These are phyloP conservation scores for Athelia psychrophila DNA, from an alignment of 1,284 basidiomycete species.

Conservation along the genomic window DNA sequence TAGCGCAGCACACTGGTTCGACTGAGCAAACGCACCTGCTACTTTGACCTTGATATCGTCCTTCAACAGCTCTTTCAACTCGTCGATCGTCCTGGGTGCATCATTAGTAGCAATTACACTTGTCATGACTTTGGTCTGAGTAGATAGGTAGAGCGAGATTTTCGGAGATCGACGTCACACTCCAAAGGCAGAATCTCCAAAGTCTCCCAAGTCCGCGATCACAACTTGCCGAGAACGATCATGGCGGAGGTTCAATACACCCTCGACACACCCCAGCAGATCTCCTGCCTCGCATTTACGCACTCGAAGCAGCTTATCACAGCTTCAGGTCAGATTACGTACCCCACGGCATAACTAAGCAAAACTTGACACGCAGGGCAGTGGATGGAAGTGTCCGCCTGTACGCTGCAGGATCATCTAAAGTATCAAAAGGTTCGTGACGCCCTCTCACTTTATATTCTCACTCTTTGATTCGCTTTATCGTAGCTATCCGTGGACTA, in stretches of 20 bases:
- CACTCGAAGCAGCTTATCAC: not conserved
- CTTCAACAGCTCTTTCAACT: conserved; percentile 55
- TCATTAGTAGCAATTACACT: conserved; percentile 28
- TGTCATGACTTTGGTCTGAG: too few species aligned
- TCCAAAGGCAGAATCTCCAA: too few species aligned
- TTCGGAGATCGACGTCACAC: too few species aligned
- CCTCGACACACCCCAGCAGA: not conserved
- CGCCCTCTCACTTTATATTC: too few species aligned
- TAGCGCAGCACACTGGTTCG: not conserved
- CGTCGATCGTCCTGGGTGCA: conserved; percentile 56
- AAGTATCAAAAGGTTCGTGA: conserved; percentile 43
- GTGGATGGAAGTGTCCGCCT: conserved; percentile 71
- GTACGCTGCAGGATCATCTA: conserved; percentile 56
- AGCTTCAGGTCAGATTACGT: not conserved
- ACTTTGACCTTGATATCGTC: conserved; percentile 89
- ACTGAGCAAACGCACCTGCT: conserved; percentile 57
- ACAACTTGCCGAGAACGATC: not conserved
- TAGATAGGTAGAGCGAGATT: too few species aligned
- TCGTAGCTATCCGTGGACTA: conserved; percentile 51
- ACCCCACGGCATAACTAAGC: not conserved
- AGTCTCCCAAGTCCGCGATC: not conserved
- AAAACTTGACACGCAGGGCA: conserved; percentile 19
- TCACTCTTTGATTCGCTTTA: too few species aligned
- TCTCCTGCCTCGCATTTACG: not conserved
- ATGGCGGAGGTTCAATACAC: not conserved